Evolutionary conservation across 169 alveolate genomes (phyloP).

Genomic region (Cryptosporidium meleagridis): DNA sequence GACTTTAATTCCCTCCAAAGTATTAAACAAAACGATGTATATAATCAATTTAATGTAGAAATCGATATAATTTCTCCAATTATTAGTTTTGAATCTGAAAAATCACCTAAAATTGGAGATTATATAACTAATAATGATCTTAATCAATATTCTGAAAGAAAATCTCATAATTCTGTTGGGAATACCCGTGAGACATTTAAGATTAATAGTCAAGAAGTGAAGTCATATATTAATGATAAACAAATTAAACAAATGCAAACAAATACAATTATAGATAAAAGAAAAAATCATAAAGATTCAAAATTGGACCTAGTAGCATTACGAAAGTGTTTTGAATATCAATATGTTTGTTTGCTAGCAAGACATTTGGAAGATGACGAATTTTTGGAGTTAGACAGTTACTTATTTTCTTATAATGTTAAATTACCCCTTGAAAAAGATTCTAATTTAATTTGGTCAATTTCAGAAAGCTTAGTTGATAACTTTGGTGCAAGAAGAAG

Average conservation of each 20-base stretch:
- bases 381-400: conserved; percentile 4
- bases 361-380: conserved; percentile 40
- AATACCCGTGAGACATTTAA: neutral
- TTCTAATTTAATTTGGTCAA: conserved; percentile 25
- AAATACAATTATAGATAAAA: neutral
- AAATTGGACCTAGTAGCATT: neutral
- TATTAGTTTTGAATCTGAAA: neutral
- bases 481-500: conserved; percentile 51
- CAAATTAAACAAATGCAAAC: neutral
- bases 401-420: neutral
- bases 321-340: conserved; percentile 12
- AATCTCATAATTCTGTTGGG: neutral
- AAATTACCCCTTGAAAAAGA: neutral
- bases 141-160: neutral
- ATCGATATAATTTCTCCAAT: conserved; percentile 1
- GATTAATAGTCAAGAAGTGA: neutral
- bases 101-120: neutral
- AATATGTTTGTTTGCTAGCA: conserved; percentile 17
- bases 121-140: neutral
- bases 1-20: no score
- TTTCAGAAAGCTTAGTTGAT: conserved; percentile 55
- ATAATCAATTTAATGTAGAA: neutral
- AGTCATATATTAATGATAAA: neutral
- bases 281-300: neutral
- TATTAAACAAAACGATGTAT: neutral